Evolutionary conservation across 2,329 filamentous ascomycete species (phyloP), one percentile per base, ranked within the genome.

Genomic region (Colletotrichum shisoi): DNA sequence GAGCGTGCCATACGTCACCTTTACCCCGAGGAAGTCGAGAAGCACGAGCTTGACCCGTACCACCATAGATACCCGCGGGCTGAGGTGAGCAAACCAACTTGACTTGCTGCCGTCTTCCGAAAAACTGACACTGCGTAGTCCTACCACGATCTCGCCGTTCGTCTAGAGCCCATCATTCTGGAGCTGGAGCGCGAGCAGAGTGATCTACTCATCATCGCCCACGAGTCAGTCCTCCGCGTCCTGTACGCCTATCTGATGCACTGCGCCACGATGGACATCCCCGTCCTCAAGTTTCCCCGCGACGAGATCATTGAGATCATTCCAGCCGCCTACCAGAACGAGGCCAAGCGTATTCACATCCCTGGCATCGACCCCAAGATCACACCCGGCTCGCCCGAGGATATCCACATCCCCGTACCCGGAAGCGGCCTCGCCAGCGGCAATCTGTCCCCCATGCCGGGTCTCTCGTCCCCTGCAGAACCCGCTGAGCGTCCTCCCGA

Each of bases 251-350:
- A 99, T 78, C 84, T 99, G 45, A 99, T 99, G 95, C 95, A 96
- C 72, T 98, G 95, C 80, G 95, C 94, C 76, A 94, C 96, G 9
- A 91, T 91, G 78, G 93, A 96, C 74, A 99, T 99, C 70, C 95
- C 95, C 4, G 91, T 89, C 72, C 87, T 99, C 69, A 91, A 93
- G 71, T 99, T 99, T 74, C 95, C 95, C 4, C 91, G 95, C 49
- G 91, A 99, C 75, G 93, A 99, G 77, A 98, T 99, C 75, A 97
- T 99, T 72, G 95, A 99, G 83, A 97, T 99, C 76, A 96, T 98
- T 67, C 96, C 95, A 3, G 94, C 94, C 19, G 94, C 93, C 39
- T 99, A 99, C 79, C 95, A 97, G 81, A 99, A 99, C 75, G 91
- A 95, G 78, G 92, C 94, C 21, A 95, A 92, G 77, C 89, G 93